Evolutionary conservation across 768 basidiomycete genomes (phyloP), one percentile per base, ranked within the genome.

Genomic region (Hemileccinum impolitum): DNA sequence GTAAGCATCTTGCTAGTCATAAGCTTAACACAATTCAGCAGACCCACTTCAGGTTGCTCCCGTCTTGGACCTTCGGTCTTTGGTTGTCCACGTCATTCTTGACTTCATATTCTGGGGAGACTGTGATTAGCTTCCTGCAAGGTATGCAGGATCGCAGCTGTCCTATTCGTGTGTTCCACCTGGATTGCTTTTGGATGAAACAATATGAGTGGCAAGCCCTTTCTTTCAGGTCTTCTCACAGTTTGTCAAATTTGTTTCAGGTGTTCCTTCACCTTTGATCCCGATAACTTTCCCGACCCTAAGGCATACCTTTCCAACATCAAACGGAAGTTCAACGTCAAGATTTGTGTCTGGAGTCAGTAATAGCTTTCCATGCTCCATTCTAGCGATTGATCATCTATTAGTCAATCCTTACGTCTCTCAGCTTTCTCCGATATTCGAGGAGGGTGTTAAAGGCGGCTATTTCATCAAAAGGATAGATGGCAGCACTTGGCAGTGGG

Each of bases 11-110:
- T 48, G 4, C 15, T 18, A 13, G 0, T 32, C 11, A 34, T n/a
- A 14, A 6, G 39, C 15, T 14, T 17, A 25, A 36, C 26, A 8
- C 8, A 4, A 19, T 23, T 45, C 15, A 40, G 26, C 39, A 10
- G 17, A 37, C 9, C 32, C 7, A 57, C 54, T 67, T 31, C 65
- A 87, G 80, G 4, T 66, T 87, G 8, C 70, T 87, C 25, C 86
- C 86, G 2, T 66, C 78, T 4, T 88, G 87, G 86, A 81, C 85
- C 0, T 90, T 83, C 59, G 86, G 86, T 3, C 78, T 88, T 4
- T 88, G 86, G 84, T 73, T 88, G 32, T 83, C 85, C 13, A 88
- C 86, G 3, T 87, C 84, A 0, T 90, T 90, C 73, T 71, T 85
- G 45, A 88, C 87, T 0, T 77, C 77, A 23, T 87, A 79, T 65